These are phyloP conservation scores for Mycena vitilis DNA, from an alignment of 768 basidiomycete genomes.

Conservation along the genomic window DNA sequence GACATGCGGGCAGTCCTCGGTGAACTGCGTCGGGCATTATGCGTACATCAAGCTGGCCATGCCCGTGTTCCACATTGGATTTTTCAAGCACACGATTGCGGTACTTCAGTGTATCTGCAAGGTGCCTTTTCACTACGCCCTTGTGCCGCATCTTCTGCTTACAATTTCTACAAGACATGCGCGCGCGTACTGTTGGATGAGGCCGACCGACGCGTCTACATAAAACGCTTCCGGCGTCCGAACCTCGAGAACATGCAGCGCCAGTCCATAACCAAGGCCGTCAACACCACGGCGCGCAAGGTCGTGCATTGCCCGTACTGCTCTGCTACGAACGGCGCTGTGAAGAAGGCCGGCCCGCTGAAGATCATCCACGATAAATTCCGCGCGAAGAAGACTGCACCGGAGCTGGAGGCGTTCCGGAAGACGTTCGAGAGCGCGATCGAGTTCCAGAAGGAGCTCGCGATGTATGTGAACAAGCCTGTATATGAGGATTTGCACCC, in stretches of 20 bases:
- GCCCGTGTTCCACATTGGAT: slow-evolving; percentile 98
- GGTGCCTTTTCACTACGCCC: slow-evolving; percentile 53
- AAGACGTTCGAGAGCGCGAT: slow-evolving; percentile 84
- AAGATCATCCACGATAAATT: slow-evolving; percentile 99
- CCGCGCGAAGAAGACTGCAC: slow-evolving; percentile 91
- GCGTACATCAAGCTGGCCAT: slow-evolving; percentile 98
- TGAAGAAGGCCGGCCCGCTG: slow-evolving; percentile 94
- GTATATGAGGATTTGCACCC: slow-evolving; percentile 95
- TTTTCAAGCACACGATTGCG: slow-evolving; percentile 94
- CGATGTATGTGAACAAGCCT: slow-evolving; percentile 86
- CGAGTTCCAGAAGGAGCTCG: slow-evolving; percentile 89
- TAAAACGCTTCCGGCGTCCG: slow-evolving; percentile 91
- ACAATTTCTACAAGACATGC: slow-evolving; percentile 70
- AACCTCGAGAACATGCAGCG: slow-evolving; percentile 94
- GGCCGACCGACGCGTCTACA: slow-evolving; percentile 82
- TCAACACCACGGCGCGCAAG: slow-evolving; percentile 90
- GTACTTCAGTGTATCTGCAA: slow-evolving; percentile 98
- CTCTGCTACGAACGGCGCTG: slow-evolving; percentile 91
- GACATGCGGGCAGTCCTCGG: slow-evolving; percentile 91
- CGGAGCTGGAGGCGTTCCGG: slow-evolving; percentile 90
- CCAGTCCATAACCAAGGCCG: slow-evolving; percentile 82
- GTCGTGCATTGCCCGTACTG: slow-evolving; percentile 94
- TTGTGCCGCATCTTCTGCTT: slow-evolving; percentile 3
- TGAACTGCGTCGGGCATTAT: slow-evolving; percentile 98
- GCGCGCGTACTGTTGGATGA: slow-evolving; percentile 92